Evolutionary conservation across 805 yeast genomes (phyloP).

Genomic region (Barnettozyma vustinii): DNA sequence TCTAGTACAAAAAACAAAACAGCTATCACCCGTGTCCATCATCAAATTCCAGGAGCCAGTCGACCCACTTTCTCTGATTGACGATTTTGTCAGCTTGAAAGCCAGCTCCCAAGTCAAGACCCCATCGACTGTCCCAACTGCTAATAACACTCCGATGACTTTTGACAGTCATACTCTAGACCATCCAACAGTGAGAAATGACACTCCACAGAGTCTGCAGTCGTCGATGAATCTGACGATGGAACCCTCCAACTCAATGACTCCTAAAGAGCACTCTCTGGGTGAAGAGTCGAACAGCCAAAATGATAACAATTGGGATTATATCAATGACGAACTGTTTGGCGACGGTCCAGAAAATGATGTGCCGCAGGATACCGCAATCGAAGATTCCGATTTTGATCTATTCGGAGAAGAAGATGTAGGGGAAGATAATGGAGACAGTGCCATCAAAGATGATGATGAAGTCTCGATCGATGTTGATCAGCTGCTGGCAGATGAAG

Average conservation of each 20-base stretch:
- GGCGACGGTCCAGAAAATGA: conserved; percentile 20
- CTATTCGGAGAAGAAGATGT: conserved; percentile 26
- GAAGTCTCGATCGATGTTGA: conserved; percentile 24
- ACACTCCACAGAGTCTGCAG: conserved; percentile 3
- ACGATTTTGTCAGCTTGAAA: conserved; percentile 34
- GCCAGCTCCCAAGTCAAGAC: conserved; percentile 35
- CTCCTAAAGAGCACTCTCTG: background rate
- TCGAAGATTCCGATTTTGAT: conserved; percentile 25
- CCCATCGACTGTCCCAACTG: conserved; percentile 26
- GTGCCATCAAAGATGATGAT: conserved; percentile 19
- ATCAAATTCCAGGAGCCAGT: conserved; percentile 1
- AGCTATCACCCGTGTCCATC: background rate
- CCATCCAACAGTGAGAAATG: conserved; percentile 4
- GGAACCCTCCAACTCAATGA: background rate
- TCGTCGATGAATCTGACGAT: background rate
- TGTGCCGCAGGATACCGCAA: conserved; percentile 16
- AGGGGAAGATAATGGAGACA: conserved; percentile 23
- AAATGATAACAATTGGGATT: conserved; percentile 22
- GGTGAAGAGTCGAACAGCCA: conserved; percentile 1
- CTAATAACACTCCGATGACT: conserved; percentile 23
- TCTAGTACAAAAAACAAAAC: conserved; percentile 43
- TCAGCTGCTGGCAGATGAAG: conserved; percentile 28
- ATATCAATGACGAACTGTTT: conserved; percentile 29
- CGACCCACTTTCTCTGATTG: conserved; percentile 33
- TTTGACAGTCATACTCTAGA: conserved; percentile 3